Percentiles rank a stretch among this genome's conserved stretches.
phyloP scores from a whole-genome alignment of 1,284 basidiomycete genomes.

The Rhodotorula sp. region DNA sequence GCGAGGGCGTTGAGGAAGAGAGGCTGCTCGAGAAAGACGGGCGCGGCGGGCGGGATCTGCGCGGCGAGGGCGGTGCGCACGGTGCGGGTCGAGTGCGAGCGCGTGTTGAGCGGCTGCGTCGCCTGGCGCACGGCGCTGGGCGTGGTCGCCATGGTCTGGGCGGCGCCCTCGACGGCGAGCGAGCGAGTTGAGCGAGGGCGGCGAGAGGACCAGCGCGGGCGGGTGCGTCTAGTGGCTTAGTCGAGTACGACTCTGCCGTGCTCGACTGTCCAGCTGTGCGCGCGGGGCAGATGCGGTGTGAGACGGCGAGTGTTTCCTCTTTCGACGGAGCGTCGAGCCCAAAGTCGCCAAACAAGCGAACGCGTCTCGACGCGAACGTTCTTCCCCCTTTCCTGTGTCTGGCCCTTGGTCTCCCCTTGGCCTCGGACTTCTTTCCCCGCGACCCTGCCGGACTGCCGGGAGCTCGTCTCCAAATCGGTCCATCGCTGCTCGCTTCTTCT shows the following conservation, averaged over 20 bases:
- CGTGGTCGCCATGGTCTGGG: constrained; percentile 16
- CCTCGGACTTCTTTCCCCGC: no score
- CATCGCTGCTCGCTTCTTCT: no score
- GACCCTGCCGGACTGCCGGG: no score
- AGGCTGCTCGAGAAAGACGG: constrained; percentile 18
- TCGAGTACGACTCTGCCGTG: not conserved
- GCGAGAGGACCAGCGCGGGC: not conserved
- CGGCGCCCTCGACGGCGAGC: not conserved
- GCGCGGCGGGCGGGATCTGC: constrained; percentile 16
- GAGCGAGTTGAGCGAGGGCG: not conserved
- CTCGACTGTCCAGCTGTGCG: no score
- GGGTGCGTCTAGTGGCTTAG: not conserved
- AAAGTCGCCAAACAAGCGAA: no score
- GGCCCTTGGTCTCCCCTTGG: no score
- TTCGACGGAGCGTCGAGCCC: no score
- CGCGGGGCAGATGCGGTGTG: no score
- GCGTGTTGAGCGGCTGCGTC: constrained; percentile 21
- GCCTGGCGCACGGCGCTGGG: constrained; percentile 6
- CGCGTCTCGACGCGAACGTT: no score
- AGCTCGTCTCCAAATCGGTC: no score
- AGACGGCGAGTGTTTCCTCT: no score
- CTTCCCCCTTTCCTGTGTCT: no score
- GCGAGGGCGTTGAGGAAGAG: constrained; percentile 22
- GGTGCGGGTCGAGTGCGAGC: constrained; percentile 23
- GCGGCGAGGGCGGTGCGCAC: not conserved